Conservation (phyloP, 352 stramenopile genomes). For the Phytophthora sp. region DNA sequence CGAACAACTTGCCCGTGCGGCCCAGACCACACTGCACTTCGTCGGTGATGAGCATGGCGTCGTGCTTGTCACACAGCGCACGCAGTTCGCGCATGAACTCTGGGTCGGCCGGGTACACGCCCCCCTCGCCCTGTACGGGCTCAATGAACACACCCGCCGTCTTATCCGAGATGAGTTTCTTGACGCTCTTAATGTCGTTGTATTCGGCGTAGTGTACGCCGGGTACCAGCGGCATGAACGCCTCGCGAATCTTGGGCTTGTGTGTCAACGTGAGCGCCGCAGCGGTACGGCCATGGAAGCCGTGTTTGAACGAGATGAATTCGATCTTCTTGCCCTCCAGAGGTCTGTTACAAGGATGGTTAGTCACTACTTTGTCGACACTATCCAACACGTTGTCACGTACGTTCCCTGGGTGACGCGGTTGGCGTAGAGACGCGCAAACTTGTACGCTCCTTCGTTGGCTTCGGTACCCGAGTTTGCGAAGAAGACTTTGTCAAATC, state of each 20-base stretch:
- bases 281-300: conserved; percentile 85
- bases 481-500: conserved; percentile 98
- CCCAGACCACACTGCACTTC: conserved; percentile 98
- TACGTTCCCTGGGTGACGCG: conserved; percentile 70
- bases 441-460: conserved; percentile 90
- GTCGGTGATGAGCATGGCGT: conserved; percentile 97
- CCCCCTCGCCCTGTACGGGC: conserved; percentile 93
- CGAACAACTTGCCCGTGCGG: conserved; percentile 95
- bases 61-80: conserved; percentile 93
- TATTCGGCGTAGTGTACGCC: conserved; percentile 76
- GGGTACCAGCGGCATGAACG: conserved; percentile 83
- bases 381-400: conserved; percentile 28
- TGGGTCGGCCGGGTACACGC: conserved; percentile 90
- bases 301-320: conserved; percentile 89
- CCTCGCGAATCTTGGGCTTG: conserved; percentile 88
- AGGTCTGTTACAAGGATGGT: conserved; percentile 37
- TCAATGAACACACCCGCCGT: conserved; percentile 85
- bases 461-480: conserved; percentile 95
- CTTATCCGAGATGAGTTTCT: conserved; percentile 72
- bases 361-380: background rate
- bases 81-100: conserved; percentile 93
- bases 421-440: conserved; percentile 82
- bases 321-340: conserved; percentile 82
- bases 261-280: conserved; percentile 83
- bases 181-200: conserved; percentile 87